A percentile compares a stretch with the other conserved stretches of the same genome.
Conservation (phyloP, 2,329 filamentous ascomycete species). For the Curvularia sp. region DNA sequence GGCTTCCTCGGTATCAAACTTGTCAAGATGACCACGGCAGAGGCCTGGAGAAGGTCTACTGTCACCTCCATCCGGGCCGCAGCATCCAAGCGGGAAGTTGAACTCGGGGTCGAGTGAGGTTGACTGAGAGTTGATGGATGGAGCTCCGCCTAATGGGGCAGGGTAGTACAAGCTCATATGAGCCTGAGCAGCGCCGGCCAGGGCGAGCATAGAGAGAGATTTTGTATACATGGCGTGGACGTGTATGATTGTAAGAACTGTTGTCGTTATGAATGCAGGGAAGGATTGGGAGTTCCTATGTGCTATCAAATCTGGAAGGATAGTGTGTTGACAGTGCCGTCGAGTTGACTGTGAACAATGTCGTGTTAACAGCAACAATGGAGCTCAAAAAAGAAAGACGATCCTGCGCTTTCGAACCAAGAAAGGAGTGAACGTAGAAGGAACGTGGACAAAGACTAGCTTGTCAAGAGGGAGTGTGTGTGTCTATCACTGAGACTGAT, state of each 20-base stretch:
- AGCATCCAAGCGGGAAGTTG: conserved; percentile 57
- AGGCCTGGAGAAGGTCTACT: conserved; percentile 43
- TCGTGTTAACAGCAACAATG: conserved; percentile 26
- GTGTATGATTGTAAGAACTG: conserved; percentile 14
- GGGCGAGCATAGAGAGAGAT: conserved; percentile 36
- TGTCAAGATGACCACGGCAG: conserved; percentile 55
- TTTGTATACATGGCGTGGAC: conserved; percentile 38
- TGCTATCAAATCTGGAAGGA: conserved; percentile 15
- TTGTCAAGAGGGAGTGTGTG: conserved; percentile 38
- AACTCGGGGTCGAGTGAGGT: conserved; percentile 40
- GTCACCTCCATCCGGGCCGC: conserved; percentile 49
- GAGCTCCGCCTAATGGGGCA: conserved; percentile 53
- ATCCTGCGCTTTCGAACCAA: conserved; percentile 39
- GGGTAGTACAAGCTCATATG: conserved; percentile 57
- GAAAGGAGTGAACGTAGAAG: conserved; percentile 42
- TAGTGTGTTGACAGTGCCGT: conserved; percentile 26
- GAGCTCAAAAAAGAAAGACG: conserved; percentile 40
- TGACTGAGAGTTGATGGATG: conserved; percentile 52
- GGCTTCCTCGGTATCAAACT: conserved; percentile 55
- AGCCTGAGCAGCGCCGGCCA: conserved; percentile 39
- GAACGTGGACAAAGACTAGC: conserved; percentile 44
- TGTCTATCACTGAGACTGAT: conserved; percentile 35
- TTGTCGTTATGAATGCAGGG: conserved; percentile 14
- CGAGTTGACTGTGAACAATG: not conserved
- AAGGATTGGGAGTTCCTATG: conserved; percentile 21